These are phyloP conservation scores for Mycena vitilis DNA, from an alignment of 768 basidiomycete species.

Conservation along the genomic window DNA sequence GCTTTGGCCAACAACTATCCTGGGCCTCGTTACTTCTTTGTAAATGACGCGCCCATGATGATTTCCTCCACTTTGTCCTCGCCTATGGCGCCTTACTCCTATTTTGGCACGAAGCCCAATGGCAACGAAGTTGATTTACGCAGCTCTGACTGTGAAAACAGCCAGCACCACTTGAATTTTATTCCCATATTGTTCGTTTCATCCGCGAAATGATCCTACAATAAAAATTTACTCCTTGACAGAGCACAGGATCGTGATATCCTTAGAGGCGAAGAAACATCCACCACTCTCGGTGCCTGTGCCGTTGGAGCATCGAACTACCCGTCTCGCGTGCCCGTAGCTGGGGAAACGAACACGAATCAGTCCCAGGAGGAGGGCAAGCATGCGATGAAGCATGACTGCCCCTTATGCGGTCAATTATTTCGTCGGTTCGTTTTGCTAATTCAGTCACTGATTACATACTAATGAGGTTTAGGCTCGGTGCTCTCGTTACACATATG, in stretches of 20 bases:
- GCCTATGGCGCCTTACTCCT: background rate
- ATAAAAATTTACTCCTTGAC: background rate
- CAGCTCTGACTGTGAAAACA: no score
- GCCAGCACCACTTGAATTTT: background rate
- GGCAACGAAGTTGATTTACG: no score
- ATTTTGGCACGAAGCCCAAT: no score
- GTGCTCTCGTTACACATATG: background rate
- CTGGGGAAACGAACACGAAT: background rate
- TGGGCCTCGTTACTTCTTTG: background rate
- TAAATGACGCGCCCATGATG: background rate
- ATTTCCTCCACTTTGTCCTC: background rate
- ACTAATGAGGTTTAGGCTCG: background rate
- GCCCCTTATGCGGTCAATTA: background rate
- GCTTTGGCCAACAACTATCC: conserved; percentile 10
- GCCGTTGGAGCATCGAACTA: background rate
- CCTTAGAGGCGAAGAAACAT: background rate
- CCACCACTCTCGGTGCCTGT: background rate
- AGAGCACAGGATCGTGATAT: background rate
- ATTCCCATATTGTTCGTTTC: conserved; percentile 3
- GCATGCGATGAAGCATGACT: background rate
- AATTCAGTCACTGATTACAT: background rate
- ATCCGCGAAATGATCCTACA: background rate
- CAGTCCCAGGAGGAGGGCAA: background rate
- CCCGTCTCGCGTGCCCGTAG: background rate
- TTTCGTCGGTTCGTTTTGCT: background rate